These are phyloP conservation scores for Cornus kousa DNA, from an alignment of 148 eudicot genomes.

Conservation along the genomic window DNA sequence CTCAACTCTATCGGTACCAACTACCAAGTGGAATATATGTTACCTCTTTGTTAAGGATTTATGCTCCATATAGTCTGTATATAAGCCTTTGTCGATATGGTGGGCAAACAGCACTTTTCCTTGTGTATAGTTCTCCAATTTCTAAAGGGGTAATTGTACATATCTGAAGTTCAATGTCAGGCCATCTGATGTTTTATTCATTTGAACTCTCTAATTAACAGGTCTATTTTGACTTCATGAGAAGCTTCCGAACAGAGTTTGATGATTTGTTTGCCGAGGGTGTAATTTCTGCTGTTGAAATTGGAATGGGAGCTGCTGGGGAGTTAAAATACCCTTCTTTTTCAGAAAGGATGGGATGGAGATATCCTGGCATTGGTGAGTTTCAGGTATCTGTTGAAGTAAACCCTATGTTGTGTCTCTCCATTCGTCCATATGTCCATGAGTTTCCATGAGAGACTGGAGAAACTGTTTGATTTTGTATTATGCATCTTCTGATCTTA, in stretches of 20 bases:
- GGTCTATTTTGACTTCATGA: constrained; percentile 79
- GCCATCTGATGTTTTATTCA: constrained; percentile 2
- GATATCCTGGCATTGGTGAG: constrained; percentile 82
- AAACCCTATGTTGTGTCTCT: constrained; percentile 11
- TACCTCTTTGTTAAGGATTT: too few species aligned
- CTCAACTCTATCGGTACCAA: not conserved
- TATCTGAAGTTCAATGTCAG: not conserved
- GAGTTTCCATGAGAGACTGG: not conserved
- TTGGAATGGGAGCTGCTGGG: constrained; percentile 70
- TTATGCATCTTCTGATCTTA: not conserved
- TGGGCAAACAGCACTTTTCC: not conserved
- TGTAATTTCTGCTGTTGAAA: constrained; percentile 50
- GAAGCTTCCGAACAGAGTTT: constrained; percentile 73
- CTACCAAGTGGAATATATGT: too few species aligned
- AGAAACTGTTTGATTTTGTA: not conserved
- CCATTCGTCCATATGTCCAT: not conserved
- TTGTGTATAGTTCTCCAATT: not conserved
- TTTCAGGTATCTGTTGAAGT: constrained; percentile 59
- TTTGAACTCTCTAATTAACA: constrained; percentile 25
- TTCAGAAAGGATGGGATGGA: constrained; percentile 62
- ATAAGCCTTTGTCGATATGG: not conserved
- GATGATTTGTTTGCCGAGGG: constrained; percentile 54
- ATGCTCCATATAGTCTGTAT: not conserved
- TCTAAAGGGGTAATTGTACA: not conserved
- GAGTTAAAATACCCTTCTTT: constrained; percentile 68